Evolutionary conservation across 176 grass and related monocot species (phyloP), one percentile per base, ranked within the genome.

Genomic region (Carex kokanica): DNA sequence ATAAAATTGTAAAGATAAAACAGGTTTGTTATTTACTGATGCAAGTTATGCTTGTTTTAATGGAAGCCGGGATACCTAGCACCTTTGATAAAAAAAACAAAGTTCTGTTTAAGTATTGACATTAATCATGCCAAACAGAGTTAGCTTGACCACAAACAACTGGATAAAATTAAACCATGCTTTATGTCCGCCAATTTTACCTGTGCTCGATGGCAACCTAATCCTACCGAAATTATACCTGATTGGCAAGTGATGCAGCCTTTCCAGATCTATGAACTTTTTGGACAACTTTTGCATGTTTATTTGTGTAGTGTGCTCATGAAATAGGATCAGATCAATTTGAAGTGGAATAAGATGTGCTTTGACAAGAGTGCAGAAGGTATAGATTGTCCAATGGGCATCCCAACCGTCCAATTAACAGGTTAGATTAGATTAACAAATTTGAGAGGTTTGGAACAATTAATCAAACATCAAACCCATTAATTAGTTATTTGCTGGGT

Each of bases 1-100:
- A 71, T 43, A 8, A 43, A 43, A 43, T 71, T 71, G 15, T 70
- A 70, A 70, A 70, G 66, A 38, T 38, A 70, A 36, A 70, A 70
- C 0, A 70, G 66, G 15, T 17, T 66, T 66, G 29, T 66, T 66
- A 66, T 66, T 34, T 66, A 5, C 64, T 66, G 25, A 29, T 14
- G 13, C 13, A 66, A 66, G 64, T 66, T 66, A 6, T 6, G 6
- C 64, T 38, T 68, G 64, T 36, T 68, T 8, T 64, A 64, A 64
- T 64, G 10, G 25, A 64, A 69, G 0, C 2, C 40, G 29, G 31
- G 38, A 68, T 6, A 15, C 38, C 65, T n/a, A 9, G 27, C 1
- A 69, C 15, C 32, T 69, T 69, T 5, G 32, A 36, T 18, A 31
- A 69, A 40, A 64, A 40, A 64, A 38, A 2, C 18, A 16, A 69